These are phyloP conservation scores for Lepidium aucheri DNA, from an alignment of 345 rosid genomes.

Conservation along the genomic window DNA sequence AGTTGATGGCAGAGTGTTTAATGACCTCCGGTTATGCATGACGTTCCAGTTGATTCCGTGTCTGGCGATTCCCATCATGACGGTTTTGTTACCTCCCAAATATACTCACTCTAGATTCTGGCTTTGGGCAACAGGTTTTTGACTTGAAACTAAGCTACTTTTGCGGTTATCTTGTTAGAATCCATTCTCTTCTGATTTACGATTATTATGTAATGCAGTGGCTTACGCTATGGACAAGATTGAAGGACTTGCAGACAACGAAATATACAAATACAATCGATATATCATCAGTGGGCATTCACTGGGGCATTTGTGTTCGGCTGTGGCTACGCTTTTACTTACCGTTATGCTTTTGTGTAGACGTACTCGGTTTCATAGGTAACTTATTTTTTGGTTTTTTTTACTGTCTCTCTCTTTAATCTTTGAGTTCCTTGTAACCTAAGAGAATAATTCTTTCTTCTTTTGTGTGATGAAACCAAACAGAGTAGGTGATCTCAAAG, in stretches of 20 bases:
- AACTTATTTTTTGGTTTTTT: not conserved
- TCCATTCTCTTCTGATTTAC: not conserved
- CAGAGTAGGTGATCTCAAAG: constrained; percentile 60
- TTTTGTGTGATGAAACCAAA: constrained; percentile 17
- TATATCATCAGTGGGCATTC: constrained; percentile 76
- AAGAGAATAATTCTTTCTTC: not conserved
- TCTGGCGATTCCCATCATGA: constrained; percentile 52
- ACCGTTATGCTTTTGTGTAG: constrained; percentile 67
- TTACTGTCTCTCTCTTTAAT: not conserved
- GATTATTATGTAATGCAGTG: constrained; percentile 29
- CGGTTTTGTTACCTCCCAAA: constrained; percentile 54
- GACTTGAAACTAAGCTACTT: not conserved
- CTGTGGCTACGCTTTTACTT: constrained; percentile 42
- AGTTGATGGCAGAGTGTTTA: constrained; percentile 88
- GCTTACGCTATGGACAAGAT: constrained; percentile 47
- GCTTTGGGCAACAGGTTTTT: constrained; percentile 67
- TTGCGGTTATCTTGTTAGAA: not conserved
- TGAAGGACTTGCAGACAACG: constrained; percentile 54
- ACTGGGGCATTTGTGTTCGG: constrained; percentile 62
- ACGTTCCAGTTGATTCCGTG: constrained; percentile 79
- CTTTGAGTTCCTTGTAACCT: not conserved
- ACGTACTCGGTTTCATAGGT: constrained; percentile 59
- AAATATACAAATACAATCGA: constrained; percentile 46
- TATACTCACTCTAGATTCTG: constrained; percentile 73
- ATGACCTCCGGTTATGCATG: constrained; percentile 85